A percentile compares a stretch with the other conserved stretches of the same genome.
Conservation (phyloP, 768 basidiomycete genomes). For the Phallus indusiatus region DNA sequence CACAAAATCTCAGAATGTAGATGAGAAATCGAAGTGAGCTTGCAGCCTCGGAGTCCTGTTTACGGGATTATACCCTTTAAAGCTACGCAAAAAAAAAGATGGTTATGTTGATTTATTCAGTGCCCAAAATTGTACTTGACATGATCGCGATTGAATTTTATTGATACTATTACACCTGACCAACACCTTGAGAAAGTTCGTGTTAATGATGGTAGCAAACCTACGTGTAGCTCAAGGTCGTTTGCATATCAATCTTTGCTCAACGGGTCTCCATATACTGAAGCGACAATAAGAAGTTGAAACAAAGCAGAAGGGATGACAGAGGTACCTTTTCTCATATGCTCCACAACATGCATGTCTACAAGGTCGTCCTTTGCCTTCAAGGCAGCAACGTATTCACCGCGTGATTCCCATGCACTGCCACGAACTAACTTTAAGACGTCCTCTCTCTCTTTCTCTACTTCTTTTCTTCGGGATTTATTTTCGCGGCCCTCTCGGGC, state of each 20-base stretch:
- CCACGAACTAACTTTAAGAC: background rate
- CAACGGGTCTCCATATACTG: slow-evolving; percentile 7
- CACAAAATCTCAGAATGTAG: too few relatives aligned
- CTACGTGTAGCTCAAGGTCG: too few relatives aligned
- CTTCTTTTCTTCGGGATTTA: slow-evolving; percentile 4
- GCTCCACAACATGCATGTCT: slow-evolving; percentile 1
- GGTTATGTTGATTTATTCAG: too few relatives aligned
- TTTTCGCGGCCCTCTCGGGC: slow-evolving; percentile 5
- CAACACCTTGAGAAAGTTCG: too few relatives aligned
- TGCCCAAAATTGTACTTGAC: too few relatives aligned
- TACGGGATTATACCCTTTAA: too few relatives aligned
- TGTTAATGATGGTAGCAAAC: too few relatives aligned
- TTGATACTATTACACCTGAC: too few relatives aligned
- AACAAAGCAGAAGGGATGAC: background rate
- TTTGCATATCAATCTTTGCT: background rate
- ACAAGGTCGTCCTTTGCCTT: slow-evolving; percentile 7
- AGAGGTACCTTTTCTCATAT: slow-evolving; percentile 5
- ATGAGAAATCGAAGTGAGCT: too few relatives aligned
- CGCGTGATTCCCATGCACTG: background rate
- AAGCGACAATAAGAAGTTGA: background rate
- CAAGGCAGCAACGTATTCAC: background rate
- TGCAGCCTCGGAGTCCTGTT: too few relatives aligned
- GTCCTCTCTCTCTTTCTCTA: background rate
- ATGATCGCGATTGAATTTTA: too few relatives aligned
- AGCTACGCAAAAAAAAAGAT: too few relatives aligned